Evolutionary conservation across 495 filamentous ascomycete genomes (phyloP), one percentile per base, ranked within the genome.

Genomic region (Xylaria scruposa): DNA sequence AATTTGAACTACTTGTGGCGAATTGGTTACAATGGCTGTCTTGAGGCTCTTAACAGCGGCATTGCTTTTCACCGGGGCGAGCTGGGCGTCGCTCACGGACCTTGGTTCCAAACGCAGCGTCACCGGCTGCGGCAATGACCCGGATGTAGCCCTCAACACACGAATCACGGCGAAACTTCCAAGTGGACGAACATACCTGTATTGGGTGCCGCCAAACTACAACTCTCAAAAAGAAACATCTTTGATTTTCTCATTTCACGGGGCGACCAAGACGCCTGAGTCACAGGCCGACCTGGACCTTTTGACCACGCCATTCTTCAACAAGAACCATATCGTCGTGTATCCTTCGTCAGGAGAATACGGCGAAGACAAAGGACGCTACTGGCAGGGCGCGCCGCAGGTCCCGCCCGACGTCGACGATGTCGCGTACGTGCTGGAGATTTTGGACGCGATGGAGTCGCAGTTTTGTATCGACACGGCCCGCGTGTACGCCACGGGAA

Each of bases 401-500:
- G 66, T 59, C 17, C 67, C 68, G 21, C 67, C 68, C 46, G 70
- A 68, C 4, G 76, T 73, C 4, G 72, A 81, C 53, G 78, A 81
- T 31, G 72, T 76, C 19, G 71, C 71, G 13, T 78, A 78, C 73
- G 78, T 78, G n/a, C 73, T 74, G 19, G 85, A 87, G 31, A 82
- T 88, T 29, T 79, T 91, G 36, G 79, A 80, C n/a, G 73, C 83
- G 26, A 66, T 89, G 49, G 70, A 78, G 36, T 58, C 70, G 15
- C 75, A 76, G 12, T 82, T 87, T 58, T 89, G 88, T 76, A 81
- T 90, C 66, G 88, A 91, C 70, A 67, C 77, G 5, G 73, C 72
- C 47, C 84, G 87, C 36, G 77, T 90, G 42, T 91, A 87, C 69
- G 87, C 88, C 1, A 83, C 84, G 8, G 89, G 89, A 4, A 88